Evolutionary conservation across 495 filamentous ascomycete genomes (phyloP).

Genomic region (Xanthoparmelia taractica): DNA sequence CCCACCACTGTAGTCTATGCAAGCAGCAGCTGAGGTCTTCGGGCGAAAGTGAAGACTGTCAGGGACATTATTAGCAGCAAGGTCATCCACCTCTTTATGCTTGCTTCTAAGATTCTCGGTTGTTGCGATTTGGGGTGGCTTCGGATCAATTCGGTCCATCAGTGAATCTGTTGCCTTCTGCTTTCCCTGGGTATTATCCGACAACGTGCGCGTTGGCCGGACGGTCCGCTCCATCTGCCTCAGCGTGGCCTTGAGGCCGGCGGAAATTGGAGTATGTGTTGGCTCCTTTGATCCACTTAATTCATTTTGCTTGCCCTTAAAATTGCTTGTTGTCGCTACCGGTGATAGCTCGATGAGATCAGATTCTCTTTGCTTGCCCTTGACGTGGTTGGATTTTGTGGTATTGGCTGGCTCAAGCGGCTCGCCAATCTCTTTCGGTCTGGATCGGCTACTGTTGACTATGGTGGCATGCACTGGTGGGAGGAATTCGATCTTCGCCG

Average conservation of each 20-base stretch:
- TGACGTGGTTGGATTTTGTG: not conserved
- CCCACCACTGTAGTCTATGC: slow-evolving; percentile 22
- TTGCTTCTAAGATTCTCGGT: slow-evolving; percentile 5
- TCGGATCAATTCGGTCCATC: slow-evolving; percentile 10
- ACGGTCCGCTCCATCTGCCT: not conserved
- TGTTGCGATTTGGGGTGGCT: slow-evolving; percentile 21
- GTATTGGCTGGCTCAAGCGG: slow-evolving; percentile 1
- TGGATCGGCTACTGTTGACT: slow-evolving; percentile 13
- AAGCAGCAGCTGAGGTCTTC: slow-evolving; percentile 24
- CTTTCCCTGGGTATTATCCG: not conserved
- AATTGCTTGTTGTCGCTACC: not conserved
- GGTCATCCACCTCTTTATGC: slow-evolving; percentile 13
- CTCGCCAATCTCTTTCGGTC: slow-evolving; percentile 3
- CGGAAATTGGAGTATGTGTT: not conserved
- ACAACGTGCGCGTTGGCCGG: not conserved
- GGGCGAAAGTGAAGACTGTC: slow-evolving; percentile 18
- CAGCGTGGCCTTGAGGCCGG: not conserved
- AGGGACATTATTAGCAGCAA: slow-evolving; percentile 17
- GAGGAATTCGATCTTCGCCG: slow-evolving; percentile 11
- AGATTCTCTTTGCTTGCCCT: slow-evolving; percentile 3
- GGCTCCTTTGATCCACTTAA: not conserved
- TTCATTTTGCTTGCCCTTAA: not conserved
- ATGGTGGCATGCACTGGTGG: slow-evolving; percentile 24
- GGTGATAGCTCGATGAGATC: slow-evolving; percentile 5
- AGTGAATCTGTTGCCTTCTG: slow-evolving; percentile 5